Conservation (phyloP, 2,329 filamentous ascomycete species). For the Zarea fungicola region DNA sequence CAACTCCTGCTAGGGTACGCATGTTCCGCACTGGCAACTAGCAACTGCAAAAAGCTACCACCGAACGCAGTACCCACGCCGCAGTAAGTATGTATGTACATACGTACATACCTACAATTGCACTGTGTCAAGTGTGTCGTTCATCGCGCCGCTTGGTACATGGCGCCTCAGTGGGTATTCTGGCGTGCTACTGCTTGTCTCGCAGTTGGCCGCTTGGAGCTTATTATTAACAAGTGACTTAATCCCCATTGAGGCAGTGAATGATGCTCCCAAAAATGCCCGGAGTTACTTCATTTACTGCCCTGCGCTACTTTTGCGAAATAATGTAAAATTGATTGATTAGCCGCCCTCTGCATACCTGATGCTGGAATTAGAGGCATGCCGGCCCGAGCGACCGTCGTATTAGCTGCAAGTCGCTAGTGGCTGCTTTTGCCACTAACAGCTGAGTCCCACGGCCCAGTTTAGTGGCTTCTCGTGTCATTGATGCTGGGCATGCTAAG, state of each 20-base stretch:
- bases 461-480: neutral
- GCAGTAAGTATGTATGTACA: too few species aligned
- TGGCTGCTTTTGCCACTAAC: neutral
- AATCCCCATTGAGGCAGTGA: neutral
- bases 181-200: neutral
- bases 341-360: neutral
- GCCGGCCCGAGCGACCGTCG: neutral
- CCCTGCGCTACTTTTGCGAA: too few species aligned
- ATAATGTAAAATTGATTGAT: neutral
- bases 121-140: too few species aligned
- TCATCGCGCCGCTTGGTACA: too few species aligned
- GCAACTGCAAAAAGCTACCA: too few species aligned
- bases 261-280: too few species aligned
- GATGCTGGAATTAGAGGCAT: neutral
- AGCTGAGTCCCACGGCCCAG: too few species aligned
- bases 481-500: neutral
- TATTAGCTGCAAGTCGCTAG: neutral
- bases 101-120: too few species aligned
- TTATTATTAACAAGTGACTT: neutral
- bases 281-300: conserved; percentile 1
- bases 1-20: too few species aligned
- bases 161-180: neutral
- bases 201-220: neutral
- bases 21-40: too few species aligned
- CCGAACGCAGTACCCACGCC: too few species aligned